Evolutionary conservation across 768 basidiomycete species (phyloP).

Genomic region (Naganishia vishniacii): DNA sequence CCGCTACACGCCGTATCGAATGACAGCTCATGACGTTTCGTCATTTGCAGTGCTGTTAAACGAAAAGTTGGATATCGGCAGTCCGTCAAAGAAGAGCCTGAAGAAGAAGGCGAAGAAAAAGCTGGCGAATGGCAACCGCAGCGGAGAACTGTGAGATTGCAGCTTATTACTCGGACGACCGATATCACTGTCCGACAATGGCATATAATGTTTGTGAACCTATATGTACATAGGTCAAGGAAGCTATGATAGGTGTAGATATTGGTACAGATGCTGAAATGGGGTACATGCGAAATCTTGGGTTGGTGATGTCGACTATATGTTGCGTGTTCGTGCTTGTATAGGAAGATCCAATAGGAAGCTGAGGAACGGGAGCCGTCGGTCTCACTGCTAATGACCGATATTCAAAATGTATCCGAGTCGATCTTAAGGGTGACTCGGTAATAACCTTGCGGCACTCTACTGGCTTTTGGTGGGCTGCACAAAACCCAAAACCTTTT

Average conservation of each 20-base stretch:
- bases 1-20: neutral
- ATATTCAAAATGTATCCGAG: too few species aligned
- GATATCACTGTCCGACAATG: too few species aligned
- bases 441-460: neutral
- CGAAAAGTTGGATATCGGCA: neutral
- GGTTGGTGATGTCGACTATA: neutral
- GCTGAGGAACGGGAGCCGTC: too few species aligned
- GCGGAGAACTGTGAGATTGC: too few species aligned
- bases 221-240: neutral
- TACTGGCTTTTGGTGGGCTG: conserved; percentile 1
- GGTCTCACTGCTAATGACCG: too few species aligned
- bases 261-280: neutral
- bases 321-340: neutral
- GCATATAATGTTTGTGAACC: too few species aligned
- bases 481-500: conserved; percentile 4
- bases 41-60: neutral
- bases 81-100: conserved; percentile 15
- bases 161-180: too few species aligned
- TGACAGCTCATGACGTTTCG: neutral
- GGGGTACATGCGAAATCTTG: neutral
- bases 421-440: too few species aligned
- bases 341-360: too few species aligned
- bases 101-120: conserved; percentile 18
- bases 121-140: neutral
- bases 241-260: conserved; percentile 6